phyloP scores from a whole-genome alignment of 2,329 filamentous ascomycete genomes.

The Trichoderma sp. region DNA sequence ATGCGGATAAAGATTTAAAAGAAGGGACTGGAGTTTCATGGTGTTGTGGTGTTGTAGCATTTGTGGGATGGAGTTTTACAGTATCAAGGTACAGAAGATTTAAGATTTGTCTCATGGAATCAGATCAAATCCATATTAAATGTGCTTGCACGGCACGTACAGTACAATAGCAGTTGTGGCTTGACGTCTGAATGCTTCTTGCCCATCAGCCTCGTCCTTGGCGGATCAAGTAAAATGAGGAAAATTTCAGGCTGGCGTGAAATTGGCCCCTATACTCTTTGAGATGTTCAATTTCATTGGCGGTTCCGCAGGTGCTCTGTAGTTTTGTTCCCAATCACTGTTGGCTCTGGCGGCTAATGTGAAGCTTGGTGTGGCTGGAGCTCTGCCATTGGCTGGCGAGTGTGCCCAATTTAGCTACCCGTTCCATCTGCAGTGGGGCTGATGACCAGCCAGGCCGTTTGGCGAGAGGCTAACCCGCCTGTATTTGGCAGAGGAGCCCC shows the following conservation, averaged over 20 bases:
- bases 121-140: no score
- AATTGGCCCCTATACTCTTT: slow-evolving; percentile 1
- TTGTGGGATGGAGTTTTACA: no score
- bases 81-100: no score
- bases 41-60: not conserved
- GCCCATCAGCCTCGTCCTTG: not conserved
- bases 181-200: not conserved
- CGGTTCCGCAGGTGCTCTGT: not conserved
- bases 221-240: slow-evolving; percentile 1
- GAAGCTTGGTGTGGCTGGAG: slow-evolving; percentile 10
- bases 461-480: slow-evolving; percentile 6
- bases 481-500: not conserved
- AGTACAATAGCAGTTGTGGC: not conserved
- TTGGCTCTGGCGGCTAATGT: slow-evolving; percentile 20
- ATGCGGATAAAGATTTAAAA: slow-evolving; percentile 18
- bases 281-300: not conserved
- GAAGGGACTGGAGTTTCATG: not conserved
- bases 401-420: slow-evolving; percentile 14
- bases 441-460: not conserved
- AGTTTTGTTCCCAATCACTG: not conserved
- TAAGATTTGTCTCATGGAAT: no score
- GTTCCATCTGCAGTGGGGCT: slow-evolving; percentile 15
- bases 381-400: slow-evolving; percentile 12
- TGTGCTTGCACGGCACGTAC: not conserved
- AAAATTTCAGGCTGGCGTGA: not conserved